Evolutionary conservation across 805 yeast genomes (phyloP).

Genomic region (Candida schatavii): DNA sequence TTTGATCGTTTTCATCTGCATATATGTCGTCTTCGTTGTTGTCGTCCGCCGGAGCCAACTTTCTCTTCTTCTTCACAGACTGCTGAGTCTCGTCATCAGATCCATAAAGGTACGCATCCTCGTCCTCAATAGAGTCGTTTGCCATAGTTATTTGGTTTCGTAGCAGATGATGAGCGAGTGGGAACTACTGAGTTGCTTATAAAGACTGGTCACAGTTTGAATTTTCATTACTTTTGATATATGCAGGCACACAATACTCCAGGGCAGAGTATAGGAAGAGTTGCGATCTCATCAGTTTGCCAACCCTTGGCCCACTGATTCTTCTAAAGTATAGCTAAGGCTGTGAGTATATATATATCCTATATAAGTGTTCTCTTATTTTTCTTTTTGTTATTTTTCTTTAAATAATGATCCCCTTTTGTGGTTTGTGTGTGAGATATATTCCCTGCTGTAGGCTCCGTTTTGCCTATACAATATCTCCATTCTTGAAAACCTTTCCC

Average conservation of each 20-base stretch:
- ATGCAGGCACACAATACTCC: too few relatives aligned
- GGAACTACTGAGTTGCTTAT: too few relatives aligned
- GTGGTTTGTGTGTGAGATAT: neutral
- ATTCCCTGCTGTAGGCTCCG: neutral
- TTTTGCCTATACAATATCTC: conserved; percentile 29
- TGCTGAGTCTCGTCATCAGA: conserved; percentile 39
- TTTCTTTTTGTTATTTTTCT: neutral
- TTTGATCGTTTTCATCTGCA: conserved; percentile 15
- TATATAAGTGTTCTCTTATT: too few relatives aligned
- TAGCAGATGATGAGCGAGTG: too few relatives aligned
- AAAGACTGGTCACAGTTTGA: too few relatives aligned
- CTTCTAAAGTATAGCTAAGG: too few relatives aligned
- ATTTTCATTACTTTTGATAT: too few relatives aligned
- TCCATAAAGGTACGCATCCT: conserved; percentile 67
- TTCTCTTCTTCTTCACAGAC: conserved; percentile 26
- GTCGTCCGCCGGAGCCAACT: conserved; percentile 12
- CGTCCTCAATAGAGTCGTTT: conserved; percentile 36
- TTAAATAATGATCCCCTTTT: neutral
- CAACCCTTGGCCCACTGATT: too few relatives aligned
- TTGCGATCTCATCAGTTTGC: too few relatives aligned
- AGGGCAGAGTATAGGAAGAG: neutral
- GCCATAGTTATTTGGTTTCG: neutral
- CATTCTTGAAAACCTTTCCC: conserved; percentile 41
- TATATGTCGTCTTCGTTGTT: conserved; percentile 17
- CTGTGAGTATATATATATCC: too few relatives aligned